Base-by-base conservation (phyloP, 2,329 filamentous ascomycete genomes). In the Phyllosticta citrichinensis region DNA sequence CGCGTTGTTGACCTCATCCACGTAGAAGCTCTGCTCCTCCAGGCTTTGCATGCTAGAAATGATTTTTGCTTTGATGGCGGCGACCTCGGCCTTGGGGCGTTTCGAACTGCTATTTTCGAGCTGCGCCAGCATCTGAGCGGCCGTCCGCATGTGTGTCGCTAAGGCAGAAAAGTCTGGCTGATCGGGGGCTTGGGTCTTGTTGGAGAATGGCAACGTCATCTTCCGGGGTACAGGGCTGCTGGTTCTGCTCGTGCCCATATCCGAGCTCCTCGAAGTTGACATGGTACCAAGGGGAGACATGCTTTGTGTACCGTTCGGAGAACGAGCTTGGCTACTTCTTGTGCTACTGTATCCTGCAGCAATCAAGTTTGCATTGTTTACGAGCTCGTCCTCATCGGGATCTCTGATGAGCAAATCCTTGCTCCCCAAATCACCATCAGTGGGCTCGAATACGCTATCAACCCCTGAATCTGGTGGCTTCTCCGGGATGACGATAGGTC, bases 1-100 rank as follows among this genome's bases (percentile, higher is more conserved):
- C 0, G 84, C 81, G 62, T 85, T 81, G 4, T 68, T 67, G n/a
- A 78, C 77, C 56, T 91, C 88, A 64, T 91, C 88, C 2, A 84
- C 76, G 56, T 91, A 85, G 67, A 94, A 94, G 70, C 86, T 92
- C 71, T 93, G 87, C 72, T 94, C 90, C 72, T 94, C 89, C 9
- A 94, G 76, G 65, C 83, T 91, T 71, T 94, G 89, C 90, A 94
- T 94, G 72, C 89, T 93, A 2, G 89, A 89, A 67, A 94, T 94
- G 65, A 94, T 94, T 74, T 90, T 91, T 51, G 88, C 86, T 66
- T 90, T 83, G 71, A 94, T 94, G 8, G 89, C 87, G 19, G 88
- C 89, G 4, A 94, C 89, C 73, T 94, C 89, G 30, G 86, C 84
- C 69, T 83, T 88, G 1, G 89, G 89, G 35, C 89, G 81, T 74